Evolutionary conservation across 2,329 filamentous ascomycete species (phyloP), one percentile per base, ranked within the genome.

Genomic region (Botrytis aclada): DNA sequence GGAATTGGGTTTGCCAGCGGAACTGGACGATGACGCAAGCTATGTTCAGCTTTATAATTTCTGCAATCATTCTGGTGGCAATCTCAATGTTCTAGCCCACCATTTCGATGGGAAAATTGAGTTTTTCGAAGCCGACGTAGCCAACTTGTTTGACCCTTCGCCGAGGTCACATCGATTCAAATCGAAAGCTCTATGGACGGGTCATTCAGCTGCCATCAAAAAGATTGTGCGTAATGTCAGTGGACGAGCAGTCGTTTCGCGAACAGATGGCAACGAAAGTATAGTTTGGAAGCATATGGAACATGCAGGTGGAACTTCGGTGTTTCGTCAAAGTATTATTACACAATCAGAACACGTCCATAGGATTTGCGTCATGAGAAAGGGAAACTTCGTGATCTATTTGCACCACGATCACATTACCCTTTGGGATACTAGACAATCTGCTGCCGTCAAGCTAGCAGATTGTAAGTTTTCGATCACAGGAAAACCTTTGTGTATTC

Each of bases 181-280:
- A 32, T 85, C 89, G 22, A 88, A 88, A 75, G 87, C 89, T 3
- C 87, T 90, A 1, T 97, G 94, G 93, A 93, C 93, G 2, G 95
- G 95, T 1, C 95, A 98, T 83, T 92, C 92, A 25, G 88, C 88
- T 25, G 86, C 93, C 0, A 89, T 98, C 75, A 91, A 92, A 79
- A 97, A 97, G 80, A 93, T 97, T 74, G 91, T 97, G 63, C 91
- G 94, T 74, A 97, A 95, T 78, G 92, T 92, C 61, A 93, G 90
- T 78, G 95, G 94, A 14, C 87, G 89, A 75, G 92, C 93, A 7
- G 85, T 97, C 61, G 89, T 97, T 45, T 97, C 95, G 10, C 88
- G 93, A 69, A 97, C 95, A 0, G 86, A 89, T 74, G 86, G 90
- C 61, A 92, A 93, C 74, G 93, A 97, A 81, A 91, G 90, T 73